Conservation (phyloP, 306 rosid genomes). For the Cucumis melo region DNA sequence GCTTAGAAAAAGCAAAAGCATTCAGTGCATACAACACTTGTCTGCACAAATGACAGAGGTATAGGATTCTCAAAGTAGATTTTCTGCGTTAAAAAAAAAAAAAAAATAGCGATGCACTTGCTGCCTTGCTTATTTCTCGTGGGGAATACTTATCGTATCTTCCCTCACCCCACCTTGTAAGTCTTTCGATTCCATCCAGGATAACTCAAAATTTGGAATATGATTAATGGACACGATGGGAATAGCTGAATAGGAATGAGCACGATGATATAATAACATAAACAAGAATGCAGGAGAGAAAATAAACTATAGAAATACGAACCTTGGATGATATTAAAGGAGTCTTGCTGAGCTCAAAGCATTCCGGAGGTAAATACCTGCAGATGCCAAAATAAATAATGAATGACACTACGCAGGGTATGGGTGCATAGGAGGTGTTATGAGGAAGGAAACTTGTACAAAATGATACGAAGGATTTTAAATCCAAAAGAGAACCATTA, state of each 20-base stretch:
- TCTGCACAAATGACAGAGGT: neutral
- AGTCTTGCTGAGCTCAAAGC: slow-evolving; percentile 83
- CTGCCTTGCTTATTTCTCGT: neutral
- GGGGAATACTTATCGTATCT: neutral
- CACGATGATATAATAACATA: neutral
- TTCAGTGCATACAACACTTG: neutral
- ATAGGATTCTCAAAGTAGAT: neutral
- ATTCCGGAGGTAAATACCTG: slow-evolving; percentile 98
- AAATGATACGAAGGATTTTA: neutral
- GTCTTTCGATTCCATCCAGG: neutral
- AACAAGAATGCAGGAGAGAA: neutral
- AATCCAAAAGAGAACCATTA: neutral
- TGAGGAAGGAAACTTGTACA: neutral
- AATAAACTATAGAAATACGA: neutral
- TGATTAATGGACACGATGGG: neutral
- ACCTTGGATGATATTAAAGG: slow-evolving; percentile 99
- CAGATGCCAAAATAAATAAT: neutral
- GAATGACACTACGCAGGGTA: neutral
- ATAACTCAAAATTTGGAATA: neutral
- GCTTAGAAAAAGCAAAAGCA: neutral
- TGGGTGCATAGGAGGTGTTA: neutral
- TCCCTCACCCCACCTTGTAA: neutral
- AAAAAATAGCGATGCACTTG: neutral
- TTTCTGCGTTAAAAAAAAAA: no score
- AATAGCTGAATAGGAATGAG: neutral